Evolutionary conservation across 805 yeast species (phyloP).

Genomic region (Yarrowia sp.): DNA sequence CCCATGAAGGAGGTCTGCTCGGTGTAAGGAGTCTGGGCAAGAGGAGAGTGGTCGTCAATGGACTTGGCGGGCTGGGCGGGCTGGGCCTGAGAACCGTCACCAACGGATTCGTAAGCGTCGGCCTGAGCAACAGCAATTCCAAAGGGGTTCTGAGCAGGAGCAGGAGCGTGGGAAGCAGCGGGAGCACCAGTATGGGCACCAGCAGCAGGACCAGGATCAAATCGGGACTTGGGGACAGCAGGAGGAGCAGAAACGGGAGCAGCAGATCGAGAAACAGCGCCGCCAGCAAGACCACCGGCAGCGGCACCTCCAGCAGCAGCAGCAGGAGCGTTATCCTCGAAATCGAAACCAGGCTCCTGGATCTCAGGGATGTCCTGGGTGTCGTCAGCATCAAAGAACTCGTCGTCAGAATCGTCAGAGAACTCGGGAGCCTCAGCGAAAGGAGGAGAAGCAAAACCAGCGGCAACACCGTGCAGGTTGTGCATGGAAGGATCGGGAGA

Average conservation of each 20-base stretch:
- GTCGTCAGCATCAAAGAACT: conserved; percentile 41
- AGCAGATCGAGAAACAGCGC: conserved; percentile 1
- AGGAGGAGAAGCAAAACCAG: conserved; percentile 34
- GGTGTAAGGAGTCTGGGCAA: conserved; percentile 4
- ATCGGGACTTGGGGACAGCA: conserved; percentile 15
- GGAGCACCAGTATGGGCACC: not conserved
- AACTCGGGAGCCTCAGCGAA: conserved; percentile 36
- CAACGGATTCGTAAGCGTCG: conserved; percentile 1
- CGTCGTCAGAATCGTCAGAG: conserved; percentile 40
- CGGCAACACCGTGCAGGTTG: conserved; percentile 20
- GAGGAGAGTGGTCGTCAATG: conserved; percentile 5
- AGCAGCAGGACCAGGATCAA: conserved; percentile 7
- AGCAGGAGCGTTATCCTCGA: not conserved
- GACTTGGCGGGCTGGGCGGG: conserved; percentile 21
- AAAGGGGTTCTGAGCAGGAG: not conserved
- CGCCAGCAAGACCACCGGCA: not conserved
- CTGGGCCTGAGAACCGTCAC: conserved; percentile 4
- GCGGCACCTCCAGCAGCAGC: not conserved
- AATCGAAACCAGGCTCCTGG: conserved; percentile 13
- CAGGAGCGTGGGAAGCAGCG: not conserved
- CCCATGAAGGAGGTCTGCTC: not conserved
- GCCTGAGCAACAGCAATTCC: conserved; percentile 18
- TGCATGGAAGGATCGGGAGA: conserved; percentile 10
- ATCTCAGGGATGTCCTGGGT: conserved; percentile 15
- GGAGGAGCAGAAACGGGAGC: not conserved